Percentiles rank a stretch among this genome's conserved stretches.
These are phyloP conservation scores for Epichloe festucae DNA, from an alignment of 2,329 filamentous ascomycete genomes.

Conservation along the genomic window DNA sequence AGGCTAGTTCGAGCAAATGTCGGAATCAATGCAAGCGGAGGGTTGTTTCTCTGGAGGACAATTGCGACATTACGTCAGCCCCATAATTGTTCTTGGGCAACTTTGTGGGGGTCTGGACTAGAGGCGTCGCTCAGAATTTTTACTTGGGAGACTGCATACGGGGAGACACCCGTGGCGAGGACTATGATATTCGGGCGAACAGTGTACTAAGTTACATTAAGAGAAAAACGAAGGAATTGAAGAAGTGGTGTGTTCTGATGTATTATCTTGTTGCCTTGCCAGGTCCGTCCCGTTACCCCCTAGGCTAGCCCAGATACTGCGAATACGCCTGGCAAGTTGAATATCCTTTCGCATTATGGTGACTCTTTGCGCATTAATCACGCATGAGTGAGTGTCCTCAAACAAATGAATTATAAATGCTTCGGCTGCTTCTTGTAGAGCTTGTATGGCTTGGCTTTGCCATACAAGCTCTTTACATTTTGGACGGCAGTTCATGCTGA, in stretches of 20 bases:
- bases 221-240: too few relatives aligned
- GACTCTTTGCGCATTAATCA: slow-evolving; percentile 90
- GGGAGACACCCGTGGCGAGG: too few relatives aligned
- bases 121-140: not conserved
- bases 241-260: too few relatives aligned
- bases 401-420: slow-evolving; percentile 95
- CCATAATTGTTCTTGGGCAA: not conserved
- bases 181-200: too few relatives aligned
- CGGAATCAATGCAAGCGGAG: not conserved
- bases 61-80: not conserved
- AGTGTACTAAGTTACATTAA: not conserved
- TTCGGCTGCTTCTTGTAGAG: slow-evolving; percentile 90
- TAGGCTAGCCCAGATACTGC: slow-evolving; percentile 53
- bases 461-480: slow-evolving; percentile 65
- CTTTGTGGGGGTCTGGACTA: not conserved
- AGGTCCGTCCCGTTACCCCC: slow-evolving; percentile 25
- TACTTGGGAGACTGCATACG: too few relatives aligned
- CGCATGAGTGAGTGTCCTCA: slow-evolving; percentile 72
- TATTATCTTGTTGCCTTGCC: slow-evolving; percentile 22
- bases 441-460: slow-evolving; percentile 91
- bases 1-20: too few relatives aligned
- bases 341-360: slow-evolving; percentile 99
- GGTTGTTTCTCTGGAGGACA: too few relatives aligned
- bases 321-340: slow-evolving; percentile 72
- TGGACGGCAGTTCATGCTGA: slow-evolving; percentile 52